These are phyloP conservation scores for Ogataea paraovalis DNA, from an alignment of 805 yeast species.

Conservation along the genomic window DNA sequence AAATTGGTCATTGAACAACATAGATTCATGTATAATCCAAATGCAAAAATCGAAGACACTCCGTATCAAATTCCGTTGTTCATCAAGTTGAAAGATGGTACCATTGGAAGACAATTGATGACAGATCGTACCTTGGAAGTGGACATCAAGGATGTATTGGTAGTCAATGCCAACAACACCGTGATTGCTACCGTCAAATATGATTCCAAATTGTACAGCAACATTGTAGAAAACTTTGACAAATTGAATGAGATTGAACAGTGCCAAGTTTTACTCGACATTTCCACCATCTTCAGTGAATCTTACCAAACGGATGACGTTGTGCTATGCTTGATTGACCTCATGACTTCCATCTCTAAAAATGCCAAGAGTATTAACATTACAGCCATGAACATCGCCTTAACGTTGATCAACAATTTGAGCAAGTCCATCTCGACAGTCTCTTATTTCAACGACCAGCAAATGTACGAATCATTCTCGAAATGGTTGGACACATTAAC, in stretches of 20 bases:
- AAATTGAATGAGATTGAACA: slow-evolving; percentile 31
- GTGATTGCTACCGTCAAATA: slow-evolving; percentile 52
- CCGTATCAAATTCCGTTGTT: slow-evolving; percentile 63
- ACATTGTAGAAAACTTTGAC: slow-evolving; percentile 24
- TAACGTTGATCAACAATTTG: slow-evolving; percentile 32
- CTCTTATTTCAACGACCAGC: slow-evolving; percentile 18
- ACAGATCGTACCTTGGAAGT: slow-evolving; percentile 37
- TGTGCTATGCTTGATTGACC: slow-evolving; percentile 30
- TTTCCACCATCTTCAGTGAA: slow-evolving; percentile 36
- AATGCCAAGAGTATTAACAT: slow-evolving; percentile 26
- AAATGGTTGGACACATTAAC: slow-evolving; percentile 17
- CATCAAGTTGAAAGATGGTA: slow-evolving; percentile 35
- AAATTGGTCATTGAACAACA: slow-evolving; percentile 37
- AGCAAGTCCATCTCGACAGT: slow-evolving; percentile 27
- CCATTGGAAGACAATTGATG: slow-evolving; percentile 36
- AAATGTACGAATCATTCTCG: slow-evolving; percentile 6
- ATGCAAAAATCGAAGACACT: slow-evolving; percentile 42
- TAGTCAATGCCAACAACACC: slow-evolving; percentile 40
- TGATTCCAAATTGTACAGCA: slow-evolving; percentile 23
- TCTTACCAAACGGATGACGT: slow-evolving; percentile 28
- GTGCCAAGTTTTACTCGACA: slow-evolving; percentile 36
- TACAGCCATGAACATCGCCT: slow-evolving; percentile 34
- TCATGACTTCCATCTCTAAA: slow-evolving; percentile 28
- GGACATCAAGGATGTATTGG: slow-evolving; percentile 26
- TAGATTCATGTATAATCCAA: slow-evolving; percentile 29